Evolutionary conservation across 2,329 filamentous ascomycete species (phyloP).

Genomic region (Fusarium coffeatum): DNA sequence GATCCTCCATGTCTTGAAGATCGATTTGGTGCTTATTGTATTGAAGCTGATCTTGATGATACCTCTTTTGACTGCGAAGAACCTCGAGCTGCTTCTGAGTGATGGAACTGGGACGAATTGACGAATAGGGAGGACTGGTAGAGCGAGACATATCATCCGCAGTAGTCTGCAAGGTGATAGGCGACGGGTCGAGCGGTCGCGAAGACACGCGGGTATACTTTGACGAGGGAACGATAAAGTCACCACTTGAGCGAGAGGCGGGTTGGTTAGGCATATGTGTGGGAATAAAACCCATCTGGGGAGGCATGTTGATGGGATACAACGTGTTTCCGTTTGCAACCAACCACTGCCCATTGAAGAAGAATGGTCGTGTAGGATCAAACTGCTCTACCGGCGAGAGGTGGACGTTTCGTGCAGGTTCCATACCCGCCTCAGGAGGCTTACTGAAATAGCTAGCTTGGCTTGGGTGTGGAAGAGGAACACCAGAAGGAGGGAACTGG

Average conservation of each 20-base stretch:
- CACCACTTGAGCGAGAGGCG: conserved; percentile 12
- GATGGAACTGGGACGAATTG: conserved; percentile 70
- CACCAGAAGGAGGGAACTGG: conserved; percentile 35
- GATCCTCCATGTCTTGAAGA: conserved; percentile 62
- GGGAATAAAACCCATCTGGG: conserved; percentile 43
- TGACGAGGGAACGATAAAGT: conserved; percentile 7
- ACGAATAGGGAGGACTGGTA: conserved; percentile 62
- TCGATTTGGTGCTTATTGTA: conserved; percentile 74
- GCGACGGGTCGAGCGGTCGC: conserved; percentile 5
- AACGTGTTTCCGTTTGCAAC: conserved; percentile 49
- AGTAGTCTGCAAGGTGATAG: conserved; percentile 7
- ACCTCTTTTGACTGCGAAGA: conserved; percentile 65
- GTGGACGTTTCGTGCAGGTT: conserved; percentile 49
- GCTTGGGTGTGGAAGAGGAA: conserved; percentile 33
- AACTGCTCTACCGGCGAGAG: conserved; percentile 59
- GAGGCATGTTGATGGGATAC: conserved; percentile 36
- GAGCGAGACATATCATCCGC: conserved; percentile 4
- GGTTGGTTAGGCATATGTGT: conserved; percentile 38
- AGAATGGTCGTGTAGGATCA: conserved; percentile 59
- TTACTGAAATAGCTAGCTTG: conserved; percentile 41
- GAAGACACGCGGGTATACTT: conserved; percentile 8
- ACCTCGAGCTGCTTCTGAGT: conserved; percentile 67
- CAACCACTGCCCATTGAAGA: conserved; percentile 59
- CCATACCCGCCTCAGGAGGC: conserved; percentile 49
- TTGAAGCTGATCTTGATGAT: conserved; percentile 67